Evolutionary conservation across 441 rosid species (phyloP).

Genomic region (Eutrema salsugineum): DNA sequence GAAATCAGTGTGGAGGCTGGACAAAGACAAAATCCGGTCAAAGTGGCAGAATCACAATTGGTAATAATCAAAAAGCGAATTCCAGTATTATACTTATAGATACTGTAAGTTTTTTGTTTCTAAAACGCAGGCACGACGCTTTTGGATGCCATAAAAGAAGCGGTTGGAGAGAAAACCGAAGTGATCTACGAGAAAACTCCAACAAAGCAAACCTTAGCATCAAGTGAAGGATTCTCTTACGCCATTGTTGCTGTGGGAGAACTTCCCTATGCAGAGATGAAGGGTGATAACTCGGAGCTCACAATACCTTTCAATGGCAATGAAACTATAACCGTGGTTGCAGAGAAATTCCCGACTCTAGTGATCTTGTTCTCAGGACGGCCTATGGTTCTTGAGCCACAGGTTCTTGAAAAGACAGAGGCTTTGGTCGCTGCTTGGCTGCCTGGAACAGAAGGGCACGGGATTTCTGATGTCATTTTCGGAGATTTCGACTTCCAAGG

Average conservation of each 20-base stretch:
- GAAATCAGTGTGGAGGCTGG: conserved; percentile 96
- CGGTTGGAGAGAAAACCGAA: conserved; percentile 55
- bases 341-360: conserved; percentile 61
- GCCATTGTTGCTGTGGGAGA: conserved; percentile 86
- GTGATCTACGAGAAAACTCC: conserved; percentile 57
- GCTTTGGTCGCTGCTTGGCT: conserved; percentile 87
- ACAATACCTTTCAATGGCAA: conserved; percentile 40
- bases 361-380: conserved; percentile 70
- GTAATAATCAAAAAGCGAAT: conserved; percentile 40
- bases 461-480: conserved; percentile 65
- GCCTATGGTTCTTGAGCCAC: conserved; percentile 57
- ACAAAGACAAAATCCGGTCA: conserved; percentile 57
- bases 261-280: conserved; percentile 65
- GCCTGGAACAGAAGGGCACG: conserved; percentile 78
- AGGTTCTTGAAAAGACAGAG: conserved; percentile 49
- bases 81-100: too few species aligned
- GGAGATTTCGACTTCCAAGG: conserved; percentile 69
- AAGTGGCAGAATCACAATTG: conserved; percentile 70
- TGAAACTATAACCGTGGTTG: conserved; percentile 43
- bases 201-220: conserved; percentile 45
- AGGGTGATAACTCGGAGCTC: conserved; percentile 39
- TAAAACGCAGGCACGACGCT: conserved; percentile 54
- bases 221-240: conserved; percentile 39
- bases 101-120: not conserved
- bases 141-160: conserved; percentile 16